Percentiles rank a stretch among this genome's conserved stretches.
Evolutionary conservation across 805 yeast genomes (phyloP).

Genomic region (Starmerella tilneyi): DNA sequence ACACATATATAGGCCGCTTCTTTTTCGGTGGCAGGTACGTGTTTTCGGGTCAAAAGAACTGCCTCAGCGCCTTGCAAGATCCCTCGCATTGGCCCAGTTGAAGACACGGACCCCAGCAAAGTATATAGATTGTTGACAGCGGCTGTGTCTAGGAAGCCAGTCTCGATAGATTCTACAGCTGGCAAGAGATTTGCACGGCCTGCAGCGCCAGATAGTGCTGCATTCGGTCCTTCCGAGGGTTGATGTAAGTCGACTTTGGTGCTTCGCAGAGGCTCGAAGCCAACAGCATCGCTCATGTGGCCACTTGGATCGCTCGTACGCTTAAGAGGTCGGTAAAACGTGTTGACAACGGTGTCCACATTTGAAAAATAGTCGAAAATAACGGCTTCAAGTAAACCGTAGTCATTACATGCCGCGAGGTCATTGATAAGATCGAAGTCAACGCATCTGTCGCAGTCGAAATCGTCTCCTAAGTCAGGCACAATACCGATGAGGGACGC

Average conservation of each 20-base stretch:
- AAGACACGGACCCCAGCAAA: conserved; percentile 17
- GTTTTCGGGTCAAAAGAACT: conserved; percentile 21
- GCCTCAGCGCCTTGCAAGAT: conserved; percentile 26
- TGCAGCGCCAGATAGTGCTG: too few relatives aligned
- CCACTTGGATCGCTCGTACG: background rate
- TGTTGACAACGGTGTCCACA: conserved; percentile 16
- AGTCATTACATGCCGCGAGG: conserved; percentile 20
- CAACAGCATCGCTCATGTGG: background rate
- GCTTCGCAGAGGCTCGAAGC: too few relatives aligned
- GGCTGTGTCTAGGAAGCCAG: conserved; percentile 11
- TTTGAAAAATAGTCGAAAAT: conserved; percentile 21
- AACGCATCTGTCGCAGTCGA: conserved; percentile 8
- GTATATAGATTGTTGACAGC: conserved; percentile 17
- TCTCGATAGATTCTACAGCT: too few relatives aligned
- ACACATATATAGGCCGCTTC: conserved; percentile 24
- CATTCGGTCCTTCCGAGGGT: too few relatives aligned
- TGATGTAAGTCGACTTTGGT: background rate
- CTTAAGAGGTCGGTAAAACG: conserved; percentile 14
- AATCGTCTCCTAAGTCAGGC: conserved; percentile 3
- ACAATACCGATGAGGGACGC: conserved; percentile 1
- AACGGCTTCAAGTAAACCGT: conserved; percentile 22
- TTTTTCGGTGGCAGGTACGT: conserved; percentile 14
- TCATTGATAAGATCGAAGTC: conserved; percentile 23
- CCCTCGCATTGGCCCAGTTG: conserved; percentile 26
- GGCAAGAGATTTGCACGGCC: too few relatives aligned